Percentiles rank a stretch among this genome's conserved stretches.
These are phyloP conservation scores for Colletotrichum lindemuthianum DNA, from an alignment of 2,329 filamentous ascomycete genomes.

Conservation along the genomic window DNA sequence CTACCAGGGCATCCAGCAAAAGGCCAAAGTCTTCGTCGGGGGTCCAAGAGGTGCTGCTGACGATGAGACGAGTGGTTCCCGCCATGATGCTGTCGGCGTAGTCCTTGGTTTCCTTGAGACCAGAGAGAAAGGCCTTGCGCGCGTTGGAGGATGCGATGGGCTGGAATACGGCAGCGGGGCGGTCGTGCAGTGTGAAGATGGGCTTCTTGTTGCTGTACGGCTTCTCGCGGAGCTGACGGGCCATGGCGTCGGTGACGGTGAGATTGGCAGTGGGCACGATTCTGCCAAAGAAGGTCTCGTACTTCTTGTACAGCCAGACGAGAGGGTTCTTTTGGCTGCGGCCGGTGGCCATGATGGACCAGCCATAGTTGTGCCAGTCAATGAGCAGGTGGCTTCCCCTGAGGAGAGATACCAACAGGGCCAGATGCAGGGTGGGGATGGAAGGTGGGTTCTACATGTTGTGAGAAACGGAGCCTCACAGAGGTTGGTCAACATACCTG, in stretches of 20 bases:
- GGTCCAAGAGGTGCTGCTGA: slow-evolving; percentile 97
- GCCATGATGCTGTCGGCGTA: slow-evolving; percentile 68
- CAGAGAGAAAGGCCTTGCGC: slow-evolving; percentile 68
- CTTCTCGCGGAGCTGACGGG: slow-evolving; percentile 69
- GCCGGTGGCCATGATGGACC: slow-evolving; percentile 82
- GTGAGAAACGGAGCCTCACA: slow-evolving; percentile 1
- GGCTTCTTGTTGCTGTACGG: slow-evolving; percentile 74
- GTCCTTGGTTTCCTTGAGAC: slow-evolving; percentile 71
- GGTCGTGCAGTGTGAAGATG: slow-evolving; percentile 82
- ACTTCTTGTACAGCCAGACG: slow-evolving; percentile 79
- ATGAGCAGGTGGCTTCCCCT: slow-evolving; percentile 86
- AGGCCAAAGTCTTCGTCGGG: slow-evolving; percentile 94
- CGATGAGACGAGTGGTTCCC: slow-evolving; percentile 74
- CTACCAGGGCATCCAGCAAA: slow-evolving; percentile 82
- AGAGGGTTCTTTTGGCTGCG: slow-evolving; percentile 72
- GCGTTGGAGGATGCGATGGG: slow-evolving; percentile 64
- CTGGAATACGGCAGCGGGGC: slow-evolving; percentile 84
- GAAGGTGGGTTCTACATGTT: slow-evolving; percentile 84
- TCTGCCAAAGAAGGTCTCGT: slow-evolving; percentile 78
- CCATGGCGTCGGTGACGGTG: slow-evolving; percentile 92
- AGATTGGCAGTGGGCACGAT: slow-evolving; percentile 78
- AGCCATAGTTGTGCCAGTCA: slow-evolving; percentile 99
- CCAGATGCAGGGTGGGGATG: slow-evolving; percentile 87
- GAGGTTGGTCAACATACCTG: slow-evolving; percentile 60
- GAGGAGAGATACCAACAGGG: slow-evolving; percentile 76